Evolutionary conservation across 331 rosid species (phyloP), one percentile per base, ranked within the genome.

Genomic region (Ulmus americana): DNA sequence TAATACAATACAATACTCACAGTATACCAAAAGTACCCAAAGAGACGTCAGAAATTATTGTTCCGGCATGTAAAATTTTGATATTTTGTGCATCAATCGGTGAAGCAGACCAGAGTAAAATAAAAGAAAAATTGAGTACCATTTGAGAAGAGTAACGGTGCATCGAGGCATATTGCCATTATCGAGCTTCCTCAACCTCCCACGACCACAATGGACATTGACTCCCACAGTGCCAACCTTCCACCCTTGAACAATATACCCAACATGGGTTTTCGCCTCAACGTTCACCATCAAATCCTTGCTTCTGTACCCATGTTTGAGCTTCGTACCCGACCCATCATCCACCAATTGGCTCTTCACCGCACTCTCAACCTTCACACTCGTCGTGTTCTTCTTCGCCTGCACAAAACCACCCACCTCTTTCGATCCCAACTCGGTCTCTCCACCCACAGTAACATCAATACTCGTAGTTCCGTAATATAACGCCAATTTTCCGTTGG

Each of bases 161-260:
- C 97, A 91, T 55, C 13, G 68, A 40, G 96, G 96, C 73, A 70
- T 58, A 18, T 54, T 76, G 5, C 92, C 92, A 7, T 28, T 63
- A 8, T 81, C 55, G 8, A 91, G 80, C n/a, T 38, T 54, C 69
- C 74, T 84, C 77, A 88, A 55, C 10, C 83, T 78, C 51, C 71
- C 77, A 8, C 78, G 81, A 0, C 95, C 88, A 54, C 97, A 91
- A 0, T 38, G 14, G 0, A 80, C 70, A 49, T 66, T 57, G 65
- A 86, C 43, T 13, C 43, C 49, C 59, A 84, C 8, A 14, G 74
- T 59, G 39, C 78, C 82, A 0, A 82, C 56, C 22, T 76, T 81
- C 68, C 74, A 70, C 0, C 88, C 82, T 1, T 69, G 6, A 13
- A 80, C 67, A 1, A 45, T 15, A 10, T 79, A 48, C 15, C 86